A percentile compares a stretch with the other conserved stretches of the same genome.
These are phyloP conservation scores for Monilinia polystroma DNA, from an alignment of 2,329 filamentous ascomycete species.

Conservation along the genomic window DNA sequence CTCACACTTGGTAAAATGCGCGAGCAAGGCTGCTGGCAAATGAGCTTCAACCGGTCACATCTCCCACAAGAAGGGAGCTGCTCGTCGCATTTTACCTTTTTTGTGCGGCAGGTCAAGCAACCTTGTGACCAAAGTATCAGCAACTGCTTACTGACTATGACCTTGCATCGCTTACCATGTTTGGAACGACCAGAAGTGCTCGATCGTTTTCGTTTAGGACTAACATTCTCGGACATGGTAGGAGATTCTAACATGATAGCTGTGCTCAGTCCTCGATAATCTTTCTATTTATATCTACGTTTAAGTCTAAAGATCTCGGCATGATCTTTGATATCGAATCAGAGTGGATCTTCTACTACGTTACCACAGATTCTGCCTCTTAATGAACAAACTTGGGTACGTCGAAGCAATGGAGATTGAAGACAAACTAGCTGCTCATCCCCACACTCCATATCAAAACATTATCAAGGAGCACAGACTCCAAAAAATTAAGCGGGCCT, in stretches of 20 bases:
- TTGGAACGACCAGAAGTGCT: constrained; percentile 9
- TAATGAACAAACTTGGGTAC: neutral
- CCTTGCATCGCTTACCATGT: constrained; percentile 5
- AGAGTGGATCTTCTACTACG: neutral
- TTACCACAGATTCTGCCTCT: too few species aligned
- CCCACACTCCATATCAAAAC: neutral
- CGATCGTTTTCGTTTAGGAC: neutral
- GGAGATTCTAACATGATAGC: neutral
- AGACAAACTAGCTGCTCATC: neutral
- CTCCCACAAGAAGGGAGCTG: constrained; percentile 12
- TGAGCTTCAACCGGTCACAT: constrained; percentile 33
- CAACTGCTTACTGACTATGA: neutral
- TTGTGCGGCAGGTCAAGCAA: constrained; percentile 25
- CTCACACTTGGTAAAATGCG: constrained; percentile 37
- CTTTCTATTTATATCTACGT: neutral
- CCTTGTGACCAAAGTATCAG: neutral
- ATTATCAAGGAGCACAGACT: constrained; percentile 4
- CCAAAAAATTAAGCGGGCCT: neutral
- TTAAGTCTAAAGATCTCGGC: neutral
- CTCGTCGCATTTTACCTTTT: constrained; percentile 26
- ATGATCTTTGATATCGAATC: neutral
- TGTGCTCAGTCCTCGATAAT: neutral
- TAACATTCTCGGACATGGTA: neutral
- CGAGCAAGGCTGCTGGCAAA: constrained; percentile 23
- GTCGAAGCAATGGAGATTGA: neutral